Percentiles rank a stretch among this genome's conserved stretches.
These are phyloP conservation scores for Arabidopsis suecica DNA, from an alignment of 345 rosid genomes.

Conservation along the genomic window DNA sequence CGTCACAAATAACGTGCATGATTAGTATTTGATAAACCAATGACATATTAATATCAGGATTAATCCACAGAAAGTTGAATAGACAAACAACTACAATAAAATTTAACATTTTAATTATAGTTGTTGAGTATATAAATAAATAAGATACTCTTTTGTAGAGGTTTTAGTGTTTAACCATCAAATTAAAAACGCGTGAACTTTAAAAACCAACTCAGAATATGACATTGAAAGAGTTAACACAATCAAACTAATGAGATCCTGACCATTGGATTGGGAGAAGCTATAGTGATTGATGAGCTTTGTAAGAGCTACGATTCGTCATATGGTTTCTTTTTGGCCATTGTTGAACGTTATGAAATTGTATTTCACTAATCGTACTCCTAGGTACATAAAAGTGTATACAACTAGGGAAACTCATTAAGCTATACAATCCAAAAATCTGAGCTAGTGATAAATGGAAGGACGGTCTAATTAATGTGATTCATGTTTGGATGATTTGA, in stretches of 20 bases:
- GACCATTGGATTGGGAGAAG: neutral
- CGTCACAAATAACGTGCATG: conserved; percentile 1
- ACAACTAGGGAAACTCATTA: too few relatives aligned
- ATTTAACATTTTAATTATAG: neutral
- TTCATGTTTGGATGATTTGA: neutral
- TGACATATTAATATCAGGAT: neutral
- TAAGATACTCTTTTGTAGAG: neutral
- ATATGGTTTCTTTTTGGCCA: too few relatives aligned
- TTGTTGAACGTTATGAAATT: too few relatives aligned
- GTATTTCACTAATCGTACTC: neutral
- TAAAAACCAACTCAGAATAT: neutral
- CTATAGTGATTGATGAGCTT: neutral
- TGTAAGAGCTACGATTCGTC: too few relatives aligned
- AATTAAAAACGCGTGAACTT: neutral
- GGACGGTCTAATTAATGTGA: neutral
- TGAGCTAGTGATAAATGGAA: neutral
- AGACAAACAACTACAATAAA: neutral
- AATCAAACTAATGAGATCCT: neutral
- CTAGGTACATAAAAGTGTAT: neutral
- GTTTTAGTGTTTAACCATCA: neutral
- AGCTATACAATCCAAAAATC: neutral
- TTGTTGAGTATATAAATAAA: neutral
- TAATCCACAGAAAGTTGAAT: too few relatives aligned
- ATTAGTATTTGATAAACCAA: neutral
- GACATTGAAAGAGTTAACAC: neutral